Evolutionary conservation across 2,329 filamentous ascomycete species (phyloP), one percentile per base, ranked within the genome.

Genomic region (Venturia pyrina): DNA sequence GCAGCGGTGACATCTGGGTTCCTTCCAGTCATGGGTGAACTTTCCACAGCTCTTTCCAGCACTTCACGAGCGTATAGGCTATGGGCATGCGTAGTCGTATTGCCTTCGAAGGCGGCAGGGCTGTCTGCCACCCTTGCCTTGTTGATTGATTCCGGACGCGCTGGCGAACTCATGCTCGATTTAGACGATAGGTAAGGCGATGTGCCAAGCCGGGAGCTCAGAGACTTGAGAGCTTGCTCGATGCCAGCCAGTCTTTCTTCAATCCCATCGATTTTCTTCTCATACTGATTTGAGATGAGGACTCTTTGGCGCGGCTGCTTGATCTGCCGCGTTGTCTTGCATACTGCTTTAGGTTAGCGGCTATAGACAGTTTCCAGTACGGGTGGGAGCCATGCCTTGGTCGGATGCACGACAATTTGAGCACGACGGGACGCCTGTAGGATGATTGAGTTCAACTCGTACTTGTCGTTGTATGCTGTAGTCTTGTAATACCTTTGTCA

Each of bases 261-360:
- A 63, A 84, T 82, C 15, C 78, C 70, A 67, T 83, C 81, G 62
- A 84, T 81, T 71, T 83, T 82, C 69, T 76, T 79, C 70, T 84
- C 82, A 72, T 80, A 82, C 41, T 59, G 40, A 17, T n/a, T 57
- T 3, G 43, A 64, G 41, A 66, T 50, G 32, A 53, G 41, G 11
- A 65, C 66, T 21, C 62, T 65, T 46, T 65, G 66, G 7, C 50
- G 37, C 40, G 56, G 43, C 40, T 62, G 53, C 32, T 43, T 56
- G 15, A 41, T 41, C 8, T 65, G 48, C 17, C 21, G 40, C 28
- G 53, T 59, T 24, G 63, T 57, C 57, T 50, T 48, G 37, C 64
- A 63, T 28, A 53, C 64, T 66, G 5, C 13, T 10, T 3, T 3
- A 19, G 3, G 24, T 46, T 17, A 43, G 11, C 24, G 37, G 10